A percentile compares a stretch with the other conserved stretches of the same genome.
Conservation (phyloP, 805 yeast species). For the Starmerella etchellsii region DNA sequence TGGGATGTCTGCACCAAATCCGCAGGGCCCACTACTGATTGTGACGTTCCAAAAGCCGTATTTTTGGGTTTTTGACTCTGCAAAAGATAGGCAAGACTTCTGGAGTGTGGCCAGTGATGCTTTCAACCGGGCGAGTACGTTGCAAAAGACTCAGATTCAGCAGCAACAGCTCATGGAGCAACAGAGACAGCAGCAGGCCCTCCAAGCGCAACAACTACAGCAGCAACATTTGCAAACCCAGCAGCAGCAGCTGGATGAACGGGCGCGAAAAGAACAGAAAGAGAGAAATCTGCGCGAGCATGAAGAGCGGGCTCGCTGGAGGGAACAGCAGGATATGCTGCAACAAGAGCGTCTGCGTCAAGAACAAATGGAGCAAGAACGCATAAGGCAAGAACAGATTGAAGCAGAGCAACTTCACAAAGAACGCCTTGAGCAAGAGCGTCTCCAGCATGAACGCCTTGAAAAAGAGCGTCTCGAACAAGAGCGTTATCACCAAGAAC, state of each 20-base stretch:
- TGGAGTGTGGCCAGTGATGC: slow-evolving; percentile 40
- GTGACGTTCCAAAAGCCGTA: slow-evolving; percentile 61
- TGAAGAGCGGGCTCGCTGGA: neutral
- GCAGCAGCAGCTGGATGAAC: neutral
- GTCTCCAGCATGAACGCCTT: neutral
- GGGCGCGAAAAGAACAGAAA: neutral
- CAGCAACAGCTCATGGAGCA: neutral
- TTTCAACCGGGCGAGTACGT: slow-evolving; percentile 27
- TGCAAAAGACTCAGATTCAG: neutral
- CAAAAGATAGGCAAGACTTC: slow-evolving; percentile 48
- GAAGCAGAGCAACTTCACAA: neutral
- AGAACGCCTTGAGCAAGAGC: neutral
- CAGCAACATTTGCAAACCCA: slow-evolving; percentile 1
- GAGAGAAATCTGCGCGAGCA: neutral
- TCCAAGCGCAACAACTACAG: neutral
- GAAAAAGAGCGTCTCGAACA: neutral
- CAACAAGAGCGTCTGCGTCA: neutral
- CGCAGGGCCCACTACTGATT: slow-evolving; percentile 29
- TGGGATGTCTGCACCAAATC: slow-evolving; percentile 40
- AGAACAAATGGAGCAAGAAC: neutral
- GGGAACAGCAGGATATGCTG: neutral
- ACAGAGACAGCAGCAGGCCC: neutral
- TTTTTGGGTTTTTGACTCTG: slow-evolving; percentile 62
- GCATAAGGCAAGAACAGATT: neutral
- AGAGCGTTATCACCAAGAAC: neutral